Evolutionary conservation across 305 asterid genomes (phyloP).

Genomic region (Rubia balearica): DNA sequence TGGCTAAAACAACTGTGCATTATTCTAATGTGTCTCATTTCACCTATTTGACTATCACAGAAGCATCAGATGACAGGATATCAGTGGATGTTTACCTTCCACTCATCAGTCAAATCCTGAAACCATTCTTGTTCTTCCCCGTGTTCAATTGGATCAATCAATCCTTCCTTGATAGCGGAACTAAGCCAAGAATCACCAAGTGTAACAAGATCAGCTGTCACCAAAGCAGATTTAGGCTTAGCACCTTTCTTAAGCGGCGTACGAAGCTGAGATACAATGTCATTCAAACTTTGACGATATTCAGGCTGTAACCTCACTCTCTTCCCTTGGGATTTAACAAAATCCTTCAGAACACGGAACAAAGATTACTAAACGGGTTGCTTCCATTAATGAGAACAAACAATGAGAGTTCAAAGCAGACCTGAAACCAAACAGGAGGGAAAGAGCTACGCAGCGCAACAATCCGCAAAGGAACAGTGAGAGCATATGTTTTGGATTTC

Average conservation of each 20-base stretch:
- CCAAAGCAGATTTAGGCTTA: slow-evolving; percentile 49
- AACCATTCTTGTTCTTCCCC: slow-evolving; percentile 77
- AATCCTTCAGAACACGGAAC: slow-evolving; percentile 44
- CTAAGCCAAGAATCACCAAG: slow-evolving; percentile 84
- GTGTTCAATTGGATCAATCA: slow-evolving; percentile 65
- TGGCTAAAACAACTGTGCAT: neutral
- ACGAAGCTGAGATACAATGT: slow-evolving; percentile 62
- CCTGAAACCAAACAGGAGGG: slow-evolving; percentile 83
- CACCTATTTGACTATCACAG: neutral
- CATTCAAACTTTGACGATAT: slow-evolving; percentile 57
- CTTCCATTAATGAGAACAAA: slow-evolving; percentile 3
- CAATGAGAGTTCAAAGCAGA: slow-evolving; percentile 23
- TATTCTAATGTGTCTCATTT: neutral
- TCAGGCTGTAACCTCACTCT: slow-evolving; percentile 54
- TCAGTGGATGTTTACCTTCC: slow-evolving; percentile 60
- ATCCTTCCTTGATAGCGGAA: slow-evolving; percentile 57
- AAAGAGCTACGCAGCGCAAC: slow-evolving; percentile 75
- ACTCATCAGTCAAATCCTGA: slow-evolving; percentile 48
- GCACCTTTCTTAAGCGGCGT: slow-evolving; percentile 35
- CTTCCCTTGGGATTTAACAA: slow-evolving; percentile 76
- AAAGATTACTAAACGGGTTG: neutral
- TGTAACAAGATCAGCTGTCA: slow-evolving; percentile 79
- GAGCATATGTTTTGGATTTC: slow-evolving; percentile 72
- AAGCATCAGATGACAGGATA: slow-evolving; percentile 8
- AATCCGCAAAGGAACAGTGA: slow-evolving; percentile 68